phyloP scores from a whole-genome alignment of 1,139 yeast species.

The Sugiyamaella sp. region DNA sequence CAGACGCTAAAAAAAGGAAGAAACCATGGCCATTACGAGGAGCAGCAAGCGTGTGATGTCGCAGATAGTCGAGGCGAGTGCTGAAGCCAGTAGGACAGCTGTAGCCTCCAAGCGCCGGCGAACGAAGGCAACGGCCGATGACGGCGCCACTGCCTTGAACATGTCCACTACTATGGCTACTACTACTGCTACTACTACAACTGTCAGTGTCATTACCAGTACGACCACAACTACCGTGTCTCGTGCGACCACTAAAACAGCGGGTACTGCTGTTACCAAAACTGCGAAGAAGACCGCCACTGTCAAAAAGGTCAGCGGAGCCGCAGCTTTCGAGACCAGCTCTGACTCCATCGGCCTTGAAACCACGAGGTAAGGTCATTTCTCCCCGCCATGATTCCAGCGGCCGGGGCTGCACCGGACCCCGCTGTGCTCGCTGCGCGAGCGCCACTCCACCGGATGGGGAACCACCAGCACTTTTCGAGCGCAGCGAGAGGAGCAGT shows the following conservation, averaged over 20 bases:
- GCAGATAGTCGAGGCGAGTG: constrained; percentile 7
- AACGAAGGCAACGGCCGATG: background rate
- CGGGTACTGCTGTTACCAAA: background rate
- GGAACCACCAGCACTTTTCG: no score
- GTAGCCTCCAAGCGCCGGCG: background rate
- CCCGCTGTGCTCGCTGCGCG: background rate
- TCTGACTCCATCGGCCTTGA: no score
- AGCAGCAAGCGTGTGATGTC: constrained; percentile 10
- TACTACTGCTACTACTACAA: constrained; percentile 5
- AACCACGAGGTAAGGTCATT: no score
- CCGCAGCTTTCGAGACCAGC: no score
- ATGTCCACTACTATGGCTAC: constrained; percentile 1
- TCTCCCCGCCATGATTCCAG: no score
- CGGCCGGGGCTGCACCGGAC: background rate
- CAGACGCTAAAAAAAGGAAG: background rate
- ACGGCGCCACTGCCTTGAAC: background rate
- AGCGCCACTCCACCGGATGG: no score
- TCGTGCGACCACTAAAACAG: background rate
- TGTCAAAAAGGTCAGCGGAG: no score
- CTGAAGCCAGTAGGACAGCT: constrained; percentile 3
- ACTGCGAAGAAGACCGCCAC: no score
- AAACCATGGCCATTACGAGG: constrained; percentile 17
- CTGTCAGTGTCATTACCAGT: background rate
- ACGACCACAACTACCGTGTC: background rate
- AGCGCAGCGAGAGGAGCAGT: background rate